These are phyloP conservation scores for Aschersonia sp. DNA, from an alignment of 2,329 filamentous ascomycete species.

Conservation along the genomic window DNA sequence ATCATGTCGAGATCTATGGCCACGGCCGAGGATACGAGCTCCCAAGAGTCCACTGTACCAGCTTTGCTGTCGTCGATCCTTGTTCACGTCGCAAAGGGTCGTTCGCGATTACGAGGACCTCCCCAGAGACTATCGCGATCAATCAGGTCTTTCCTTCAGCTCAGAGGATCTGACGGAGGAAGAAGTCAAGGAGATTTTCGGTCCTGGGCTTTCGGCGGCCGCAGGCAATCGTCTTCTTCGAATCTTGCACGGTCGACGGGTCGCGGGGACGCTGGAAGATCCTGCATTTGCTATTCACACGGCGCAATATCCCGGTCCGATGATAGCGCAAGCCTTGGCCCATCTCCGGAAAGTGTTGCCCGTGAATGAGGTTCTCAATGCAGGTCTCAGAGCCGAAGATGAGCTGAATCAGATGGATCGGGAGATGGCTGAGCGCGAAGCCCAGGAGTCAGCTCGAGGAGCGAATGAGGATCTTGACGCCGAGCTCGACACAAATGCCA, in stretches of 20 bases:
- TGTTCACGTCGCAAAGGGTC: slow-evolving; percentile 20
- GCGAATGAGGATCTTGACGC: slow-evolving; percentile 11
- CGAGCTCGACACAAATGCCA: slow-evolving; percentile 8
- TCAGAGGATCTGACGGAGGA: slow-evolving; percentile 29
- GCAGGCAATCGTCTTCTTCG: slow-evolving; percentile 38
- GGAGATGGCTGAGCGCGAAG: slow-evolving; percentile 12
- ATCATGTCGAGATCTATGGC: slow-evolving; percentile 1
- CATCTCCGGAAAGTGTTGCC: slow-evolving; percentile 40
- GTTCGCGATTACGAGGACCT: slow-evolving; percentile 42
- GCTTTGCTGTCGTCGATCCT: slow-evolving; percentile 13
- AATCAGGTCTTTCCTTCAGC: slow-evolving; percentile 37
- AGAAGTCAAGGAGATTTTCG: slow-evolving; percentile 36
- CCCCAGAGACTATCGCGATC: slow-evolving; percentile 41
- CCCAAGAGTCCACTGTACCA: not conserved
- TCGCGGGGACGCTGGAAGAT: slow-evolving; percentile 49
- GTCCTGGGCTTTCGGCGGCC: slow-evolving; percentile 25
- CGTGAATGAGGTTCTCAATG: slow-evolving; percentile 46
- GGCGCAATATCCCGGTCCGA: slow-evolving; percentile 21
- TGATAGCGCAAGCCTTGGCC: slow-evolving; percentile 31
- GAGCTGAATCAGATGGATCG: slow-evolving; percentile 40
- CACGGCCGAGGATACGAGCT: not conserved
- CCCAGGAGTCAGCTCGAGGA: slow-evolving; percentile 8
- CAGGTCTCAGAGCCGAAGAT: slow-evolving; percentile 46
- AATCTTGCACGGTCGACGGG: slow-evolving; percentile 47
- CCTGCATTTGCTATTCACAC: slow-evolving; percentile 35